Percentiles rank a stretch among this genome's conserved stretches.
Conservation (phyloP, 257 asterid genomes). For the Capsicum chinense region DNA sequence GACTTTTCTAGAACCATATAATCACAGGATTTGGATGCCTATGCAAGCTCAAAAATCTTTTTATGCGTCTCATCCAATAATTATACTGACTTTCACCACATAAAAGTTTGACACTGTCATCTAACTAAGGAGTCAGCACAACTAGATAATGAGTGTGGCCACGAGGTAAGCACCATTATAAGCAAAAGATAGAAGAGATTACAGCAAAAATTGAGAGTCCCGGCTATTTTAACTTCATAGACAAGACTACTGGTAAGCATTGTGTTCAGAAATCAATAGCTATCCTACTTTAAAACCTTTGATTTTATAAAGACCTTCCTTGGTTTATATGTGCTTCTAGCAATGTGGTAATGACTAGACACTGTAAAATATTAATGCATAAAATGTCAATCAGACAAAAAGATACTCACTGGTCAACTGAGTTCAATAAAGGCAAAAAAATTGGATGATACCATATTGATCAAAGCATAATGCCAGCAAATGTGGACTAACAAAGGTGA, state of each 20-base stretch:
- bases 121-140: not conserved
- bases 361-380: not conserved
- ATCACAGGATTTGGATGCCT: too few relatives aligned
- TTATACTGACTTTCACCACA: too few relatives aligned
- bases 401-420: not conserved
- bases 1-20: too few relatives aligned
- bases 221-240: not conserved
- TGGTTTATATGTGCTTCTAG: not conserved
- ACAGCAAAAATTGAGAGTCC: not conserved
- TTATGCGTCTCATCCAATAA: too few relatives aligned
- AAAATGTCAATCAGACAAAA: not conserved
- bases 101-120: too few relatives aligned
- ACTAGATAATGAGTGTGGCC: not conserved
- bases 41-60: too few relatives aligned
- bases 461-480: not conserved
- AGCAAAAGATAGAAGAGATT: conserved; percentile 11
- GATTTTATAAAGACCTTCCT: not conserved
- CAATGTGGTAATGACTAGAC: not conserved
- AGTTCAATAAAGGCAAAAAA: not conserved
- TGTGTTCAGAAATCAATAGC: not conserved
- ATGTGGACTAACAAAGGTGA: not conserved
- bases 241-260: not conserved
- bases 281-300: not conserved
- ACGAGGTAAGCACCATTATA: not conserved
- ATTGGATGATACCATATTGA: not conserved